Base-by-base conservation (phyloP, 2,329 filamentous ascomycete genomes). In the Alternaria consortialis region DNA sequence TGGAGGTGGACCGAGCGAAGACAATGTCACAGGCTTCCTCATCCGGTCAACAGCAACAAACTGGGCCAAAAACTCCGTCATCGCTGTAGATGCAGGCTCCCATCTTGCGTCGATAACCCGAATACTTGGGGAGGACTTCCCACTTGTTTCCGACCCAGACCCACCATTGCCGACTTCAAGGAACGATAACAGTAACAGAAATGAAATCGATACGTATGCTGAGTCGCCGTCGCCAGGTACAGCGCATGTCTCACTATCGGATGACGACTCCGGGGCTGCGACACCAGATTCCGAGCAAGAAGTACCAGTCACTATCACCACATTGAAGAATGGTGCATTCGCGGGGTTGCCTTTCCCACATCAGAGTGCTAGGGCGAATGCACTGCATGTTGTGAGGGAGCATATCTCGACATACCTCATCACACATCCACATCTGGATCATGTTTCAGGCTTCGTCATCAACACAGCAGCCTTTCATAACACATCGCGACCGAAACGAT, bases 391-490 rank as follows among this genome's bases (percentile, higher is more conserved):
- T 50, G 89, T 94, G 42, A 86, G 90, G 56, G 86, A 90, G 57
- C 86, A 97, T 48, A 87, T 99, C 58, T 92, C 94, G 46, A 91
- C 93, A 0, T 95, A 94, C 74, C 87, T 98, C 63, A 93, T 99
- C 72, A 99, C 94, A 0, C 95, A 99, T 78, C 92, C 95, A n/a
- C 95, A 99, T 80, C 85, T 99, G 1, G 95, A 99, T 74, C 95
- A 99, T 78, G 89, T 98, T 23, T 89, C 92, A 20, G 95, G 91
- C 11, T 92, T 98, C 68, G 92, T 95, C 32, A 90, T 98, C 77
- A 98, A 98, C 78, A 97, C 94, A 0, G 94, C 95, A 5, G 90
- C 91, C 3, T 87, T 96, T 20, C 90, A 92, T 31, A 91, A 91
- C 31, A 87, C 90, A 2, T 88, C 90, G 29, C 83, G 85, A 32